A percentile compares a stretch with the other conserved stretches of the same genome.
phyloP scores from a whole-genome alignment of 1,139 yeast species.

The Suhomyces ambrosiae region DNA sequence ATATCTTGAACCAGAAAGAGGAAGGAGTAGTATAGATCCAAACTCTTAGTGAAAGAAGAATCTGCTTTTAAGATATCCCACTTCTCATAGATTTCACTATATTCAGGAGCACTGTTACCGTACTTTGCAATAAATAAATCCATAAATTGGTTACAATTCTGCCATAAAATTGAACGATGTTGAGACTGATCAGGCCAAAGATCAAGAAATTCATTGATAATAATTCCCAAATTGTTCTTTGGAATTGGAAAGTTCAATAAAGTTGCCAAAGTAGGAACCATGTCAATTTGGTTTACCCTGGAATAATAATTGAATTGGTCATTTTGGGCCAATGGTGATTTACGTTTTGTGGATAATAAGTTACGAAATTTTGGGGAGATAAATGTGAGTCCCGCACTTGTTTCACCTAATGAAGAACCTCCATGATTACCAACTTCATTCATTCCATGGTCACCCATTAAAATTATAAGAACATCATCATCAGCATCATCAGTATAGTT shows the following conservation, averaged over 20 bases:
- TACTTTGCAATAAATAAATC: conserved; percentile 32
- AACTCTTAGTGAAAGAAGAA: neutral
- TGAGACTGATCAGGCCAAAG: conserved; percentile 50
- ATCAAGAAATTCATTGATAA: conserved; percentile 58
- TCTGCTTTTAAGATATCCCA: conserved; percentile 16
- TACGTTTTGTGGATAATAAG: conserved; percentile 16
- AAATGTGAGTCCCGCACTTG: conserved; percentile 78
- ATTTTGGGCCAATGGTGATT: conserved; percentile 41
- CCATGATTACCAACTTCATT: conserved; percentile 94
- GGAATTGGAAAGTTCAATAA: conserved; percentile 84
- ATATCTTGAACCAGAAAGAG: conserved; percentile 54
- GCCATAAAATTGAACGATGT: conserved; percentile 43
- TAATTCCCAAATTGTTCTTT: conserved; percentile 76
- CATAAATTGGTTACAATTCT: conserved; percentile 67
- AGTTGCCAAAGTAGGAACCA: conserved; percentile 82
- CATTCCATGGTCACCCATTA: conserved; percentile 97
- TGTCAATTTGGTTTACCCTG: conserved; percentile 73
- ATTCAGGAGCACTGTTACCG: conserved; percentile 14
- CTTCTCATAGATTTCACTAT: conserved; percentile 10
- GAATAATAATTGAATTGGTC: conserved; percentile 54
- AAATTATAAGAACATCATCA: conserved; percentile 65
- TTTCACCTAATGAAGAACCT: conserved; percentile 90
- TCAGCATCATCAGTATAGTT: conserved; percentile 23
- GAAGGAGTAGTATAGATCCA: conserved; percentile 33
- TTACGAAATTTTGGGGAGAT: conserved; percentile 60